A percentile compares a stretch with the other conserved stretches of the same genome.
phyloP scores from a whole-genome alignment of 2,329 filamentous ascomycete species.

The Pseudopyrenochaeta lycopersici region DNA sequence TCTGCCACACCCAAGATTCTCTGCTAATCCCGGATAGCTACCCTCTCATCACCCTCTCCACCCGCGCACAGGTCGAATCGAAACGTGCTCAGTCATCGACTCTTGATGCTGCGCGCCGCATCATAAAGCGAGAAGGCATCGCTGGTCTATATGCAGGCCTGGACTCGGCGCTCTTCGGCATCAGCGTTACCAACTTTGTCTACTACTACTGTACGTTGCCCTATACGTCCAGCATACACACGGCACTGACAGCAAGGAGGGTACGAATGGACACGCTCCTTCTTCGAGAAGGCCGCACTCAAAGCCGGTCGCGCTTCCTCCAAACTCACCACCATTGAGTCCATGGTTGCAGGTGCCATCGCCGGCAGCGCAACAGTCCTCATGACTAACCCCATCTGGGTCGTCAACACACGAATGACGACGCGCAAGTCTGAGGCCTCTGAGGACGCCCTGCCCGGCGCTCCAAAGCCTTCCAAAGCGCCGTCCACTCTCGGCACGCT shows the following conservation, averaged over 20 bases:
- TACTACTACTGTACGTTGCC: conserved; percentile 86
- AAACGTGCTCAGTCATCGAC: conserved; percentile 89
- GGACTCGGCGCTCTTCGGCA: conserved; percentile 94
- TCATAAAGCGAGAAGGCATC: conserved; percentile 90
- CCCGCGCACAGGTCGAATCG: conserved; percentile 96
- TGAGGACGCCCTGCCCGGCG: conserved; percentile 50
- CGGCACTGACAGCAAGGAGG: conserved; percentile 48
- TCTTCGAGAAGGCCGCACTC: conserved; percentile 80
- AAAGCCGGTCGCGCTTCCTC: conserved; percentile 76
- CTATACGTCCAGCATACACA: background rate
- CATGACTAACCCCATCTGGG: conserved; percentile 98
- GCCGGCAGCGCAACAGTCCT: conserved; percentile 94
- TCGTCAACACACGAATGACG: conserved; percentile 98
- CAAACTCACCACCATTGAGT: conserved; percentile 90
- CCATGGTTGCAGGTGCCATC: conserved; percentile 93
- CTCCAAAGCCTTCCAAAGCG: conserved; percentile 58
- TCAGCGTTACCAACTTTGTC: conserved; percentile 98
- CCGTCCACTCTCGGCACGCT: conserved; percentile 84
- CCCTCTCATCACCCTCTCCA: conserved; percentile 96
- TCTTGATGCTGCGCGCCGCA: conserved; percentile 81
- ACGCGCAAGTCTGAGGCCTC: conserved; percentile 74
- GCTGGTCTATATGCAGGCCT: conserved; percentile 90
- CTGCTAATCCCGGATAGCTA: conserved; percentile 66
- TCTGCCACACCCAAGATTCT: background rate
- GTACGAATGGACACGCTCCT: conserved; percentile 95